Evolutionary conservation across 1,139 yeast species (phyloP).

Genomic region (Debaryomyces sp.): DNA sequence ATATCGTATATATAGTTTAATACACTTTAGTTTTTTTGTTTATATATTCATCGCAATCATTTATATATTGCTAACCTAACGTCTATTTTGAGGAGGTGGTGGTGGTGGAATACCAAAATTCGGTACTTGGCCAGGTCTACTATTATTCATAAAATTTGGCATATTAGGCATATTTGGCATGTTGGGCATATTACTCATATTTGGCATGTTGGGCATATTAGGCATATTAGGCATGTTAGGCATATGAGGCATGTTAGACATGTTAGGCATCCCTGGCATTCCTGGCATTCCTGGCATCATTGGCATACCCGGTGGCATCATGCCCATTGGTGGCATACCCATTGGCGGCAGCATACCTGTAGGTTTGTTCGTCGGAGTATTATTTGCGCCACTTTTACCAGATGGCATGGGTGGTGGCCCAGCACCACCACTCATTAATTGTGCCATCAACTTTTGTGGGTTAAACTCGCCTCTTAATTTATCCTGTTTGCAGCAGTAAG

Average conservation of each 20-base stretch:
- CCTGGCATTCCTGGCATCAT: conserved; percentile 26
- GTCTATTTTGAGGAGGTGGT: conserved; percentile 18
- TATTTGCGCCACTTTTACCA: conserved; percentile 4
- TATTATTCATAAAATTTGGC: conserved; percentile 19
- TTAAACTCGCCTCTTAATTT: conserved; percentile 77
- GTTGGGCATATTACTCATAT: too few species aligned
- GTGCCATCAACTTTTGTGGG: conserved; percentile 54
- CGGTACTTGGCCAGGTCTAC: conserved; percentile 3
- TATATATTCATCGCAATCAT: background rate
- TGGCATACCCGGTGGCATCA: conserved; percentile 25
- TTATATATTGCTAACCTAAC: conserved; percentile 2
- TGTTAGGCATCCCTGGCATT: conserved; percentile 17
- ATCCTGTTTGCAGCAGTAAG: conserved; percentile 88
- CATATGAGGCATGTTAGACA: conserved; percentile 19
- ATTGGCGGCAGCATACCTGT: conserved; percentile 25
- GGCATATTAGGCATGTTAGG: conserved; percentile 20
- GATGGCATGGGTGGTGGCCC: conserved; percentile 11
- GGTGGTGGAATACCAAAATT: conserved; percentile 17
- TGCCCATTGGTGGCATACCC: conserved; percentile 26
- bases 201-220: conserved; percentile 18
- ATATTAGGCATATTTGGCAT: conserved; percentile 14
- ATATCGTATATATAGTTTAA: conserved; percentile 3
- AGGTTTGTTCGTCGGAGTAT: conserved; percentile 11
- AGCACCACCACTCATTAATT: conserved; percentile 36
- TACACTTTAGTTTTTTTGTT: background rate